Evolutionary conservation across 2,329 filamentous ascomycete species (phyloP).

Genomic region (Colletotrichum tanaceti): DNA sequence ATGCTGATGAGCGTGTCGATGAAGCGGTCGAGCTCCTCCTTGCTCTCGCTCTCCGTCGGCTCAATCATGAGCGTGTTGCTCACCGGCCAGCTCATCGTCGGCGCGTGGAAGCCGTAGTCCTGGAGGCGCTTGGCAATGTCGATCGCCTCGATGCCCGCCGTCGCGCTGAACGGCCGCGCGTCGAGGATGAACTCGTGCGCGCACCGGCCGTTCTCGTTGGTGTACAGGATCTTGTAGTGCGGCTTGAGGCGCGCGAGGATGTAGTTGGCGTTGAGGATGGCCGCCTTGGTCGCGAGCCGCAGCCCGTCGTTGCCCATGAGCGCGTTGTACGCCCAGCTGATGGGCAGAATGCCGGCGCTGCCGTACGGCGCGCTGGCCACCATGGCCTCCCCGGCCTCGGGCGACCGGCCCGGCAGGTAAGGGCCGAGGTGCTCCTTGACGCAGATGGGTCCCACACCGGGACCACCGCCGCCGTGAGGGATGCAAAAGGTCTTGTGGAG

Average conservation of each 20-base stretch:
- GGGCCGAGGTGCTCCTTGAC: constrained; percentile 83
- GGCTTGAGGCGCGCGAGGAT: constrained; percentile 87
- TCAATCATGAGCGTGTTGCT: constrained; percentile 98
- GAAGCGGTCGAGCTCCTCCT: constrained; percentile 93
- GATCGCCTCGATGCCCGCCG: constrained; percentile 86
- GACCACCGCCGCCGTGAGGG: constrained; percentile 93
- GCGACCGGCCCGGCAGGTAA: constrained; percentile 73
- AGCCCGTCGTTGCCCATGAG: constrained; percentile 90
- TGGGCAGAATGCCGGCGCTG: constrained; percentile 90
- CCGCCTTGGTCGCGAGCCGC: constrained; percentile 89
- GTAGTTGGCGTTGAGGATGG: constrained; percentile 97
- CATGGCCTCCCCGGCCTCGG: constrained; percentile 59
- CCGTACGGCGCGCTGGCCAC: constrained; percentile 88
- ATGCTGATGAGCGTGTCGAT: constrained; percentile 90
- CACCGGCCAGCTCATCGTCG: constrained; percentile 97
- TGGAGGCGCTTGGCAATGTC: constrained; percentile 97
- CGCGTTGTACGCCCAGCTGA: constrained; percentile 94
- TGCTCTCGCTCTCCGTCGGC: constrained; percentile 92
- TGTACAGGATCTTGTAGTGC: constrained; percentile 93
- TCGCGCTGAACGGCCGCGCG: constrained; percentile 83
- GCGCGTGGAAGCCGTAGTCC: constrained; percentile 97
- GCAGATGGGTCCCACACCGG: constrained; percentile 92
- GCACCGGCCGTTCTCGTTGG: constrained; percentile 86
- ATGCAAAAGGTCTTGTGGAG: constrained; percentile 99
- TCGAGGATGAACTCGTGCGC: constrained; percentile 99